Evolutionary conservation across 768 basidiomycete genomes (phyloP), one percentile per base, ranked within the genome.

Genomic region (Sporobolomyces roseus): DNA sequence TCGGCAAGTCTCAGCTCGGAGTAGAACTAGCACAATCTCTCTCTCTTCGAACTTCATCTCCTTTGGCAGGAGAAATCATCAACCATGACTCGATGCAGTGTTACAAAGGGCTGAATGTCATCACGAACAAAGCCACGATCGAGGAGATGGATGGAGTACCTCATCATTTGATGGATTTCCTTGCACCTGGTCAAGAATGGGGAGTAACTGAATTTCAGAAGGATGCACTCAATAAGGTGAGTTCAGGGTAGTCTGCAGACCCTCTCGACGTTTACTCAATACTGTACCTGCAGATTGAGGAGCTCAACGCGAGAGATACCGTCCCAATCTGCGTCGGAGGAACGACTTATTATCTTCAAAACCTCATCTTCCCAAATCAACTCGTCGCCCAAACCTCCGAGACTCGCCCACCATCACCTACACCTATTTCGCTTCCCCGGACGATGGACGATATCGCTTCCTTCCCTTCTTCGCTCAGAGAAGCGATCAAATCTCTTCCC

Each of bases 61-160:
- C 48, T 14, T 19, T 16, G 2, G 32, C 29, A 3, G 75, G 58
- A 12, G 85, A 86, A 75, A 83, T 98, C 73, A 87, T 99, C 77
- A 98, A 97, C 77, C 91, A 93, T 14, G 96, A 99, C 79, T 86
- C 94, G 17, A 97, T 99, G 94, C 96, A 99, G 78, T 87, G 92
- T 17, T 98, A 97, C 78, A 81, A 82, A 23, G 94, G 94, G 0
- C 84, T 98, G 78, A 89, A 96, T 78, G 81, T 93, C 58, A 87
- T 97, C 75, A 98, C 94, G 32, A 98, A 98, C 80, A 98, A 99
- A 80, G 84, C 93, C 21, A 85, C 93, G 1, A 75, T 81, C 17
- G 80, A 83, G 33, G 93, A 99, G 79, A 86, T 83, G 76, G 81
- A 84, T 54, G 92, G 90, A 6, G 81, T 99, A 25, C 87, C 88